A percentile compares a stretch with the other conserved stretches of the same genome.
phyloP scores from a whole-genome alignment of 1,284 basidiomycete genomes.

The Grifola frondosa region DNA sequence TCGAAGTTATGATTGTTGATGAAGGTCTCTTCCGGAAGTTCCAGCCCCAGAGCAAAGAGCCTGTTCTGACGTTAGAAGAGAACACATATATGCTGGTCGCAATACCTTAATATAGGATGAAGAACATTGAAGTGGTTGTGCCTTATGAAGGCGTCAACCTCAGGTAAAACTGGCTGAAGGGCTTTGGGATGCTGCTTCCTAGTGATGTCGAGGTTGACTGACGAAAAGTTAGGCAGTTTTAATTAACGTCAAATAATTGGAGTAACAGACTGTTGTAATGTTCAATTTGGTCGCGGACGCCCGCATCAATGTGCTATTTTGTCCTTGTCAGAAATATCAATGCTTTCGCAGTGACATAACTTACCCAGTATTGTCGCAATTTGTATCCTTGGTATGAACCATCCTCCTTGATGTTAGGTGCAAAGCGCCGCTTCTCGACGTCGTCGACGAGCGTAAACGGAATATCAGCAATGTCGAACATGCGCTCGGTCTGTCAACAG shows the following conservation, averaged over 20 bases:
- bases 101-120: conserved; percentile 21
- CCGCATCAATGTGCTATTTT: conserved; percentile 50
- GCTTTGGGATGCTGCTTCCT: conserved; percentile 34
- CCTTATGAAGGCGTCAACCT: conserved; percentile 36
- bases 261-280: conserved; percentile 50
- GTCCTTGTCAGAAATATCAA: neutral
- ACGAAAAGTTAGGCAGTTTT: too few species aligned
- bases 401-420: conserved; percentile 46
- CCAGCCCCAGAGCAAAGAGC: conserved; percentile 40
- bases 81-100: conserved; percentile 1
- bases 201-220: too few species aligned
- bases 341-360: neutral
- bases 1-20: conserved; percentile 32
- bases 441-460: conserved; percentile 47
- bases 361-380: conserved; percentile 53
- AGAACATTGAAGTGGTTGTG: conserved; percentile 33
- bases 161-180: conserved; percentile 41
- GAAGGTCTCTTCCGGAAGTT: conserved; percentile 35
- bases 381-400: conserved; percentile 66
- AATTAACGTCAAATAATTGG: conserved; percentile 15
- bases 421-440: conserved; percentile 58
- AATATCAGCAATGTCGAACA: conserved; percentile 19
- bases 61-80: too few species aligned
- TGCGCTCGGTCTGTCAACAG: conserved; percentile 32
- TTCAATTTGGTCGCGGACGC: conserved; percentile 61